These are phyloP conservation scores for Helicocarpus griseus DNA, from an alignment of 2,329 filamentous ascomycete genomes.

Conservation along the genomic window DNA sequence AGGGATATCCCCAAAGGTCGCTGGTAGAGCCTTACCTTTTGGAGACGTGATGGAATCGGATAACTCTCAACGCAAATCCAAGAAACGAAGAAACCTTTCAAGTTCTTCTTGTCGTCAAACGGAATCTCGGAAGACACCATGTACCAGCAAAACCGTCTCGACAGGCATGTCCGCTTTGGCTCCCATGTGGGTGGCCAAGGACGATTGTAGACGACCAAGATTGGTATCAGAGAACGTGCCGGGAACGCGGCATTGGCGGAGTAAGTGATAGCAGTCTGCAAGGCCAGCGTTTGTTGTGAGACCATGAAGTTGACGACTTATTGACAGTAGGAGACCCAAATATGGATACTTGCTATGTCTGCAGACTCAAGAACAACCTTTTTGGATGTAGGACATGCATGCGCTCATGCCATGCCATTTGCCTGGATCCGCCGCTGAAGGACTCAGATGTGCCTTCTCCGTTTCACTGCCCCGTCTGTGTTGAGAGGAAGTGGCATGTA, in stretches of 20 bases:
- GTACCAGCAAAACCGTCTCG: background rate
- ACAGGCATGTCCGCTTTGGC: background rate
- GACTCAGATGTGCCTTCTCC: constrained; percentile 1
- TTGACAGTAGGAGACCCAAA: constrained; percentile 1
- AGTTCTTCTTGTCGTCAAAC: background rate
- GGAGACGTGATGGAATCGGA: background rate
- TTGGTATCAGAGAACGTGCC: background rate
- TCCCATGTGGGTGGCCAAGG: background rate
- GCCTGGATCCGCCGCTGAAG: background rate
- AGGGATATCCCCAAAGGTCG: background rate
- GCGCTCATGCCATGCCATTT: constrained; percentile 2
- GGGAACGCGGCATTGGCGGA: background rate
- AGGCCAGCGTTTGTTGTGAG: background rate
- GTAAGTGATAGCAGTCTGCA: background rate
- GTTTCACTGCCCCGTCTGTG: background rate
- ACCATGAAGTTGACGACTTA: background rate
- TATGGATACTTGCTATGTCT: background rate
- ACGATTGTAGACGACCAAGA: background rate
- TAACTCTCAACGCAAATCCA: background rate
- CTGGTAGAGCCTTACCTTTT: background rate
- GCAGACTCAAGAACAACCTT: background rate
- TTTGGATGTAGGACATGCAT: constrained; percentile 1
- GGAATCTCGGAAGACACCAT: background rate
- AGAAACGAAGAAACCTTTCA: background rate
- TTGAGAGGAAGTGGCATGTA: background rate